phyloP scores from a whole-genome alignment of 2,329 filamentous ascomycete species.

The Colletotrichum tabaci region DNA sequence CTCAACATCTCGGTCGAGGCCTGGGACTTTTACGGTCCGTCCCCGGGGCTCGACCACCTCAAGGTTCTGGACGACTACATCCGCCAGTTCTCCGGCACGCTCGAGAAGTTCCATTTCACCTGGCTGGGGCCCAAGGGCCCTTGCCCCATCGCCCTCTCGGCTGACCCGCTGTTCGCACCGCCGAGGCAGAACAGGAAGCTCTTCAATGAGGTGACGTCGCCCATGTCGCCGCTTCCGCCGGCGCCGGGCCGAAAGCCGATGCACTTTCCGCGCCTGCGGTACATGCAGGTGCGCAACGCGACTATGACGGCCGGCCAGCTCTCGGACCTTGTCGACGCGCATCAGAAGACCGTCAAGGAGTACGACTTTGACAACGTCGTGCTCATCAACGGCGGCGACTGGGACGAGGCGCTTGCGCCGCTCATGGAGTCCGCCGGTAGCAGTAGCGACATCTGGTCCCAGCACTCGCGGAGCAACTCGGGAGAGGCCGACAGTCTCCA shows the following conservation, averaged over 20 bases:
- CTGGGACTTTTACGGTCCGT: slow-evolving; percentile 74
- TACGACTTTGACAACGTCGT: slow-evolving; percentile 86
- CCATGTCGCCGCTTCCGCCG: slow-evolving; percentile 74
- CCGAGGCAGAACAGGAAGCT: slow-evolving; percentile 69
- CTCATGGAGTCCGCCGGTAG: slow-evolving; percentile 63
- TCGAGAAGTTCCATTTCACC: slow-evolving; percentile 81
- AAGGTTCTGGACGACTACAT: slow-evolving; percentile 89
- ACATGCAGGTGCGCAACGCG: slow-evolving; percentile 80
- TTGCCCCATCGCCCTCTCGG: slow-evolving; percentile 78
- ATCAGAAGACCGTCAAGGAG: slow-evolving; percentile 78
- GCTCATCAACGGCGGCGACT: slow-evolving; percentile 77
- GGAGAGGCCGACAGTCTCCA: slow-evolving; percentile 47
- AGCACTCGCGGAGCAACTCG: slow-evolving; percentile 53
- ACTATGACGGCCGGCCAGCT: slow-evolving; percentile 81
- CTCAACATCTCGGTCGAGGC: slow-evolving; percentile 81
- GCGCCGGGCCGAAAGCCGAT: slow-evolving; percentile 69
- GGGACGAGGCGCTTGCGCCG: slow-evolving; percentile 87
- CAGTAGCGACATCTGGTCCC: slow-evolving; percentile 60
- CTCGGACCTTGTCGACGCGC: slow-evolving; percentile 75
- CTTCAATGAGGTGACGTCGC: slow-evolving; percentile 75
- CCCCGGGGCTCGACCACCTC: slow-evolving; percentile 77
- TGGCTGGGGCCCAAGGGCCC: slow-evolving; percentile 83
- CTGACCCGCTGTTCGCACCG: slow-evolving; percentile 78
- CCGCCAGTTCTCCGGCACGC: slow-evolving; percentile 74
- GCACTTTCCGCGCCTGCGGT: slow-evolving; percentile 76